Percentiles rank a stretch among this genome's conserved stretches.
Evolutionary conservation across 2,329 filamentous ascomycete genomes (phyloP).

Genomic region (Stromatinia cepivora): DNA sequence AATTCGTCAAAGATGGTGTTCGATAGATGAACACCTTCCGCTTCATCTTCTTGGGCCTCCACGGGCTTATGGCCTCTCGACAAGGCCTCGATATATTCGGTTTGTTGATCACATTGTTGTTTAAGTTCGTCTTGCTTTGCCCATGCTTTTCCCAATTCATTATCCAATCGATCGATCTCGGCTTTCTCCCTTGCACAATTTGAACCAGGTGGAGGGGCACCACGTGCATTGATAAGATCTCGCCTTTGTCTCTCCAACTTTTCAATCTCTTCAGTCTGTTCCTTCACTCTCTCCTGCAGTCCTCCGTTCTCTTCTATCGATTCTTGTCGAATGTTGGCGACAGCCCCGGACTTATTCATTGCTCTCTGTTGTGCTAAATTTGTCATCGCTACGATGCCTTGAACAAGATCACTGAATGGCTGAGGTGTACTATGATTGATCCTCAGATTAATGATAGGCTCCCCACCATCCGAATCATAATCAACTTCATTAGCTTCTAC

Average conservation of each 20-base stretch:
- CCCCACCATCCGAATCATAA: constrained; percentile 13
- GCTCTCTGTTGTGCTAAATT: not conserved
- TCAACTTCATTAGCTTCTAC: constrained; percentile 1
- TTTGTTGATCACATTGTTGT: not conserved
- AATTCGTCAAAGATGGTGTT: not conserved
- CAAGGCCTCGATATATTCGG: not conserved
- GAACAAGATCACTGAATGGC: constrained; percentile 9
- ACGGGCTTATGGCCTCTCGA: not conserved
- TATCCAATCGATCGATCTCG: not conserved
- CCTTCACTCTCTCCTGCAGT: not conserved
- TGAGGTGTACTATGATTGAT: not conserved
- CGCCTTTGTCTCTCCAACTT: not conserved
- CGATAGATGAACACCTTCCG: not conserved
- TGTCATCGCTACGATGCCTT: not conserved
- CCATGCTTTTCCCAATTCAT: not conserved
- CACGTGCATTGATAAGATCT: constrained; percentile 10
- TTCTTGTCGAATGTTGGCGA: not conserved
- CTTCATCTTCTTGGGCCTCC: not conserved
- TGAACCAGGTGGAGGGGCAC: not conserved
- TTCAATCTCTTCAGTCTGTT: not conserved
- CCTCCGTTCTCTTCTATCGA: not conserved
- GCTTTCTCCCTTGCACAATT: not conserved
- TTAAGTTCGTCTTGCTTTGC: not conserved
- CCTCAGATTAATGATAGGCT: constrained; percentile 11
- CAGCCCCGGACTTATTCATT: too few species aligned